A percentile compares a stretch with the other conserved stretches of the same genome.
phyloP scores from a whole-genome alignment of 176 grass and related monocot genomes.

The Puccinellia tenuiflora region DNA sequence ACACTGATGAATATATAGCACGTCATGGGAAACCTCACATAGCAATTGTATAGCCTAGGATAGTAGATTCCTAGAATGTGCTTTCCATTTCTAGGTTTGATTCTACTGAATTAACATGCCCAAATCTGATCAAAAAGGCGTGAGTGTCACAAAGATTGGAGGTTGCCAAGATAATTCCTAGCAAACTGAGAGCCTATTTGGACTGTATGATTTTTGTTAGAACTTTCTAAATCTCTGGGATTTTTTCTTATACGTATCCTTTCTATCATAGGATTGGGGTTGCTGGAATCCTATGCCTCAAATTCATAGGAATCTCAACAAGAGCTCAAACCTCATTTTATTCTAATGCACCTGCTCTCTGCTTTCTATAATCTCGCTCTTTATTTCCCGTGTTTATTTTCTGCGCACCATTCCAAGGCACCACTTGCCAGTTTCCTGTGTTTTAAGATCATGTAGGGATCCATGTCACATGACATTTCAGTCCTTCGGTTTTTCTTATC shows the following conservation, averaged over 20 bases:
- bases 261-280: neutral
- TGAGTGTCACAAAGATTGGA: neutral
- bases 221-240: neutral
- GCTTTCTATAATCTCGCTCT: neutral
- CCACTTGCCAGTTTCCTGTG: neutral
- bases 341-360: neutral
- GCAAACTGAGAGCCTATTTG: neutral
- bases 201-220: neutral
- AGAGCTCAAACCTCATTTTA: neutral
- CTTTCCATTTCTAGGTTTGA: neutral
- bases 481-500: too few relatives aligned
- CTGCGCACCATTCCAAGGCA: neutral
- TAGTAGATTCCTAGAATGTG: neutral
- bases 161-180: neutral
- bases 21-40: too few relatives aligned
- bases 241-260: neutral
- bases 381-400: neutral
- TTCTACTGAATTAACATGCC: neutral
- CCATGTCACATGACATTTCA: too few relatives aligned
- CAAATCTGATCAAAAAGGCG: neutral
- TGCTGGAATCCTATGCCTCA: neutral
- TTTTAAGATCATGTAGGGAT: neutral
- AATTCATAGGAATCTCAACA: neutral
- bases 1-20: neutral
- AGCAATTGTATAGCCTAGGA: neutral